These are phyloP conservation scores for Syncephalastrum racemosum DNA, from an alignment of 371 early-diverging fungal genomes.

Conservation along the genomic window DNA sequence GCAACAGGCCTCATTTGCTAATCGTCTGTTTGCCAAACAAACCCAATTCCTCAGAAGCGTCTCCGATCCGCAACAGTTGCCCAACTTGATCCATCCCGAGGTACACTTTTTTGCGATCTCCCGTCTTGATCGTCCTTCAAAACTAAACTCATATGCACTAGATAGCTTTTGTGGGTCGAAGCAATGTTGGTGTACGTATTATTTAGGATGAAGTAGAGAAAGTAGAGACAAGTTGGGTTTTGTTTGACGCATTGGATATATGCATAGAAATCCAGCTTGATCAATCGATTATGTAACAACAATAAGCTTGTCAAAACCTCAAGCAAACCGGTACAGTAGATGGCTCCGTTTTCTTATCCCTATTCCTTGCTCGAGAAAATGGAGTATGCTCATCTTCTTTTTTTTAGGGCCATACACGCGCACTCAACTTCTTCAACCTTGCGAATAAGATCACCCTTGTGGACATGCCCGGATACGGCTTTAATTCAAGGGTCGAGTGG, in stretches of 20 bases:
- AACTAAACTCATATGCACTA: conserved; percentile 14
- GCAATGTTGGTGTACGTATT: conserved; percentile 66
- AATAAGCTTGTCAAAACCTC: conserved; percentile 70
- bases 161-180: conserved; percentile 77
- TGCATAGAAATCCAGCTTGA: conserved; percentile 67
- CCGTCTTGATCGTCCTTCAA: neutral
- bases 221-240: neutral
- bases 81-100: conserved; percentile 31
- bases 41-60: conserved; percentile 44
- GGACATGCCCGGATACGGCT: conserved; percentile 86
- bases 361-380: neutral
- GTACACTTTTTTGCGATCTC: conserved; percentile 12
- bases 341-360: neutral
- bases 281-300: conserved; percentile 63
- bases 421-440: conserved; percentile 71
- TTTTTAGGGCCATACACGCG: conserved; percentile 66
- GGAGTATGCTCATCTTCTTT: neutral
- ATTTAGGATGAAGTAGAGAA: neutral
- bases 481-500: conserved; percentile 71
- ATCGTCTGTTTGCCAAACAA: conserved; percentile 36
- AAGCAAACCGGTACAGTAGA: conserved; percentile 61
- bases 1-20: conserved; percentile 22
- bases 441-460: conserved; percentile 62
- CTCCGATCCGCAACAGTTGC: conserved; percentile 28
- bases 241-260: neutral